Conservation (phyloP, 176 grass and related monocot genomes). For the Triticum monococcum region DNA sequence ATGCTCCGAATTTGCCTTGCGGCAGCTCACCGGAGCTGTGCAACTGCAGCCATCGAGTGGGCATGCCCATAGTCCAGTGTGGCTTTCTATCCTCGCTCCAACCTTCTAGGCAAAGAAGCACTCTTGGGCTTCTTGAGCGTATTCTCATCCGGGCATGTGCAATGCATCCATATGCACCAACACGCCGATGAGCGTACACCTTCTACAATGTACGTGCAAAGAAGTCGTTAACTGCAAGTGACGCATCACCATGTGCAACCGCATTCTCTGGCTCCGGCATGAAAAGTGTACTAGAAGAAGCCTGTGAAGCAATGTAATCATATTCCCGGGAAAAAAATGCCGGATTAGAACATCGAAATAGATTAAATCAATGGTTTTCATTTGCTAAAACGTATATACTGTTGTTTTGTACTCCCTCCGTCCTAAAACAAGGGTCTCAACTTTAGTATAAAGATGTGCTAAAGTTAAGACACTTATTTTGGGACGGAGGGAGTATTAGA, state of each 20-base stretch:
- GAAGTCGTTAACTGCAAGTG: conserved; percentile 85
- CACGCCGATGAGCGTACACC: not conserved
- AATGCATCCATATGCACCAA: not conserved
- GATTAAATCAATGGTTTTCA: not conserved
- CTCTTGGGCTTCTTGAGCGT: not conserved
- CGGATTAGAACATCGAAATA: not conserved
- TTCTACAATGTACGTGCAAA: conserved; percentile 48
- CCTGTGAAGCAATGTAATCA: conserved; percentile 42
- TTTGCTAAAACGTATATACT: not conserved
- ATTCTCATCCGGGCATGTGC: not conserved
- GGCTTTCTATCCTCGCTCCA: not conserved
- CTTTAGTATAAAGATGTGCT: too few species aligned
- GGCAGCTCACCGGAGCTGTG: not conserved
- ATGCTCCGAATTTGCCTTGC: not conserved
- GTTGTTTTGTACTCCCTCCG: too few species aligned
- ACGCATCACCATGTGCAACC: conserved; percentile 89
- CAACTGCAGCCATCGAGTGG: not conserved
- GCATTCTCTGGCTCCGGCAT: conserved; percentile 97
- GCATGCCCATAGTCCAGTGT: not conserved
- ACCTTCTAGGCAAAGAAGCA: not conserved
- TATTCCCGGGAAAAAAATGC: not conserved
- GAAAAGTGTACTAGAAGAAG: conserved; percentile 63
- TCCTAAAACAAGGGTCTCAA: too few species aligned
- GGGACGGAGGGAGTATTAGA: too few species aligned
- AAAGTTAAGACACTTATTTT: too few species aligned